Evolutionary conservation across 768 basidiomycete species (phyloP).

Genomic region (Podaxis pistillaris): DNA sequence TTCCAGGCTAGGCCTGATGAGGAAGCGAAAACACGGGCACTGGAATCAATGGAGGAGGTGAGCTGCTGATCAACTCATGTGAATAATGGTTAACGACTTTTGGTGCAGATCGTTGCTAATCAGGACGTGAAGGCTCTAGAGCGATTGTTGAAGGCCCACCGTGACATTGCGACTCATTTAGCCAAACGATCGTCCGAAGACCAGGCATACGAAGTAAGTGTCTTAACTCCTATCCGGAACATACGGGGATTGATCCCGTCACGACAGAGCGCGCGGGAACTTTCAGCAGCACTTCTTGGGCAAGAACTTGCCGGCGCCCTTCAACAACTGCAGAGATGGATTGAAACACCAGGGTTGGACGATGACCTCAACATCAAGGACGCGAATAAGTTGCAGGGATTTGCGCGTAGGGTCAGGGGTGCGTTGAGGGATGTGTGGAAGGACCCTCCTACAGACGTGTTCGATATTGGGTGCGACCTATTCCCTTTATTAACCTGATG

Average conservation of each 20-base stretch:
- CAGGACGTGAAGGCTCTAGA: constrained; percentile 52
- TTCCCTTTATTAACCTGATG: neutral
- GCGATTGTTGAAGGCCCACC: constrained; percentile 58
- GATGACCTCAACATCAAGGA: constrained; percentile 47
- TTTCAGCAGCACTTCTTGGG: constrained; percentile 76
- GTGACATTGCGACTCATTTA: constrained; percentile 65
- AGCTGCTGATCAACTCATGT: constrained; percentile 4
- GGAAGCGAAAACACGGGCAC: constrained; percentile 30
- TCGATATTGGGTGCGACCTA: constrained; percentile 69
- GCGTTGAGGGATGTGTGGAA: constrained; percentile 77
- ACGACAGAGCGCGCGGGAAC: constrained; percentile 78
- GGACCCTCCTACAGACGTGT: constrained; percentile 66
- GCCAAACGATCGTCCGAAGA: constrained; percentile 72
- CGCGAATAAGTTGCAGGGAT: constrained; percentile 36
- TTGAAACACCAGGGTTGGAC: constrained; percentile 45
- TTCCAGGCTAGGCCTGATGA: constrained; percentile 34
- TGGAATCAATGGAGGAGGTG: constrained; percentile 77
- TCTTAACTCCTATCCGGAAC: neutral
- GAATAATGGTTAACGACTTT: neutral
- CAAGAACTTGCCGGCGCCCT: constrained; percentile 78
- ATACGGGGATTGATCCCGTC: constrained; percentile 5
- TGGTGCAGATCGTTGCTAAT: constrained; percentile 49
- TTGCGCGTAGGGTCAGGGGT: constrained; percentile 57
- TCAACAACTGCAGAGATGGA: constrained; percentile 50
- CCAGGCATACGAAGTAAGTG: constrained; percentile 74